Percentiles rank a stretch among this genome's conserved stretches.
Evolutionary conservation across 75 land plant species (phyloP).

Genomic region (Selaginella moellendorffii): DNA sequence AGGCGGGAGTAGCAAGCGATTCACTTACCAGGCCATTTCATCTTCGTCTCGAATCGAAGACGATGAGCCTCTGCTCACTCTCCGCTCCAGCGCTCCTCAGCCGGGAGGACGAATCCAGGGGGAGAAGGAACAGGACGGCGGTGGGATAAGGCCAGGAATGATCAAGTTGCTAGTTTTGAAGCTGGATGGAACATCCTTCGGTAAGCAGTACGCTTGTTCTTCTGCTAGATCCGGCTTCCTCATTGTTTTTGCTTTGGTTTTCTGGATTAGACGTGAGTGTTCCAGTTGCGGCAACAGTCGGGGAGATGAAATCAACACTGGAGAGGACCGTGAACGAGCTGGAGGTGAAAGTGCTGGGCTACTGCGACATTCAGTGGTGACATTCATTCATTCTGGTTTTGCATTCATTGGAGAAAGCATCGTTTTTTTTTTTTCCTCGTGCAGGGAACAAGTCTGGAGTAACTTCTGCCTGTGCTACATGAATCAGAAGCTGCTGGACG

Average conservation of each 20-base stretch:
- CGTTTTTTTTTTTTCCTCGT: too few relatives aligned
- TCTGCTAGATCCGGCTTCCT: background rate
- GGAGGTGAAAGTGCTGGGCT: background rate
- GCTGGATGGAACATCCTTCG: background rate
- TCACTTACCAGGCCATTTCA: too few relatives aligned
- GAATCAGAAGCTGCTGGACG: conserved; percentile 6
- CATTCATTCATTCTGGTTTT: background rate
- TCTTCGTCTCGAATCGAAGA: too few relatives aligned
- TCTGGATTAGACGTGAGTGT: background rate
- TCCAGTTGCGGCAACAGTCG: background rate
- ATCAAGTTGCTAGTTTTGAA: background rate
- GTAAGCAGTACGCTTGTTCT: background rate
- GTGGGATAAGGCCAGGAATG: too few relatives aligned
- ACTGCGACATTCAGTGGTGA: background rate
- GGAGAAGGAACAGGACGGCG: too few relatives aligned
- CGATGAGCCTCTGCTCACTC: too few relatives aligned
- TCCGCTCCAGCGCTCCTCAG: too few relatives aligned
- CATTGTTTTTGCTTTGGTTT: background rate
- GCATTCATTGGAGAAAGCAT: too few relatives aligned
- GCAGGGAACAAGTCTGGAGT: conserved; percentile 7
- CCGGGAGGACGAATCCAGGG: too few relatives aligned
- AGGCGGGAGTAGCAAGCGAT: too few relatives aligned
- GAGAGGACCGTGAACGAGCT: background rate
- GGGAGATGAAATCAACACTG: background rate
- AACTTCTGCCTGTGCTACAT: conserved; percentile 8